Evolutionary conservation across 2,329 filamentous ascomycete genomes (phyloP), one percentile per base, ranked within the genome.

Genomic region (Neospermospora avenae): DNA sequence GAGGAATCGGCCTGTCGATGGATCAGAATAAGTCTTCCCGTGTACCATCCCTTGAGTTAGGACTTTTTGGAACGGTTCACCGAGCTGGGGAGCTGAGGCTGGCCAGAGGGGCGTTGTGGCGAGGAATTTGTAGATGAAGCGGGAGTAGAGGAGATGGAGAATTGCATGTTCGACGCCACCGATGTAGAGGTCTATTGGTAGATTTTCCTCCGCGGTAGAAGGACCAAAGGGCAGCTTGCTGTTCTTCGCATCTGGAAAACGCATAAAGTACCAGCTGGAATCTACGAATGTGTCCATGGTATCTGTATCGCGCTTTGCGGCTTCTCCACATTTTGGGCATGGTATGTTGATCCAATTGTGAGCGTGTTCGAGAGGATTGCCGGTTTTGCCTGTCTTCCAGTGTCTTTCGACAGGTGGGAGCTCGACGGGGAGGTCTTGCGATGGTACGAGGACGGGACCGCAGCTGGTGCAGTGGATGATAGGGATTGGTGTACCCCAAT

Each of bases 211-310:
- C 13, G 84, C 83, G 11, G 80, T 80, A 18, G 79, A 75, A n/a
- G 84, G 75, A 0, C 84, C 85, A 64, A 96, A 86, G 0, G 85
- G 85, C 14, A 77, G 72, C 1, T 80, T 70, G 14, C 78, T 66
- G 66, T 95, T 93, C 18, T 85, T 78, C 0, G 89, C 78, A 68
- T 96, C 90, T 28, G 87, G 75, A 68, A 91, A 96, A 13, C 91
- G 84, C 76, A 93, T 85, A 70, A 87, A 96, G 74, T 96, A 96
- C 92, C 92, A 96, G 57, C 91, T 96, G 1, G 91, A 96, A 75
- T 96, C 92, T 62, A 96, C 92, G 75, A 96, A 96, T 0, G 92
- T 96, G 73, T 96, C 92, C 92, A 96, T 96, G 2, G 92, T 96
- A 72, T 96, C 92, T 0, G 92, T 96, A 65, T 96, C 92, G 64